Base-by-base conservation (phyloP, 768 basidiomycete genomes). In the Boletus rex-veris region DNA sequence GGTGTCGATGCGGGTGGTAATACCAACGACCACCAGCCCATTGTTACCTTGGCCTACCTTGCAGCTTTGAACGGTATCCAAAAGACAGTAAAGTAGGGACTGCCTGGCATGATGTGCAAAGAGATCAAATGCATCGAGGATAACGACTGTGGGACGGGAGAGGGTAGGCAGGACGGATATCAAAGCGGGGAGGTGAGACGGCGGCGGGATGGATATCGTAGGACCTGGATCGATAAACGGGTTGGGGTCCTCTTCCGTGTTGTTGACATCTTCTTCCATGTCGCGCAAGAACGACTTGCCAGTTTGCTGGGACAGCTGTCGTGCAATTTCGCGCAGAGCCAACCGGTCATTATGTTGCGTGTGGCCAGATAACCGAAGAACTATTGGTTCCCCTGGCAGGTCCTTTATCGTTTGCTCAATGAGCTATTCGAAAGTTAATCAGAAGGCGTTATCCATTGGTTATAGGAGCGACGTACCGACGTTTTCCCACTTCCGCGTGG, bases 21-120 rank as follows among this genome's bases (percentile, higher is more conserved):
- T 70, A 8, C 97, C 97, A 35, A 99, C 75, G 33, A 99, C 85
- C 0, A 87, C 88, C 19, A 97, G 71, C 3, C 93, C 94, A 57
- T 80, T 83, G 60, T 66, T 81, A 12, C 74, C 76, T 42, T 74
- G 69, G 16, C 78, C 78, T 3, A 84, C 79, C 53, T 86, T 78
- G 68, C 90, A 86, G 59, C 87, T 88, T 63, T 99, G 97, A 2
- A 84, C 95, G 1, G 92, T 94, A 64, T 99, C 97, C 45, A 99
- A 78, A 16, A 99, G 80, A 66, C 95, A 98, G 65, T 99, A 99
- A 6, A 99, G 80, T 21, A 99, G 73, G 3, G 92, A 86, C 66
- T 99, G 97, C 14, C 97, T 83, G 11, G 93, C 86, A 69, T 98
- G 94, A 15, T 86, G 79, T 3, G 92, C 86, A 69, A 98, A 99